phyloP scores from a whole-genome alignment of 306 rosid species.

The Glycine tomentella region DNA sequence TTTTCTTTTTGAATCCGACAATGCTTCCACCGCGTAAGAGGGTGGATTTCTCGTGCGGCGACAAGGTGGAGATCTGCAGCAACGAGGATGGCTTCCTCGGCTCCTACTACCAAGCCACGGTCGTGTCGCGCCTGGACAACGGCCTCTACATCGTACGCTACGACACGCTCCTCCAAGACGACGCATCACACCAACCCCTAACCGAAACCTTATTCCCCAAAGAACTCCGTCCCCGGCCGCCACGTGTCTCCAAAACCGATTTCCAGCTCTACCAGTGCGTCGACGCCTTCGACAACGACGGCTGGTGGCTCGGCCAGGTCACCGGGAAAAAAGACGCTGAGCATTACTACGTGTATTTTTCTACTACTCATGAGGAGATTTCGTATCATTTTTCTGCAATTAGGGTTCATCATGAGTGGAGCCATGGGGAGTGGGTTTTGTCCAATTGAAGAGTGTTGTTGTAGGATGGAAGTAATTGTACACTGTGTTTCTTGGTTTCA shows the following conservation, averaged over 20 bases:
- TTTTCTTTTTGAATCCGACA: neutral
- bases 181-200: constrained; percentile 28
- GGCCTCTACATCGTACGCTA: constrained; percentile 45
- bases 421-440: constrained; percentile 43
- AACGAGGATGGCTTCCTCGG: constrained; percentile 38
- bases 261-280: constrained; percentile 38
- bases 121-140: constrained; percentile 9
- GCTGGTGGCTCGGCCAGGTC: constrained; percentile 57
- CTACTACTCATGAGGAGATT: neutral
- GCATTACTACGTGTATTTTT: constrained; percentile 41
- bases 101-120: constrained; percentile 33
- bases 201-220: constrained; percentile 24
- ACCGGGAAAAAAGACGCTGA: constrained; percentile 11
- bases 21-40: constrained; percentile 46
- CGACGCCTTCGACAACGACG: constrained; percentile 65
- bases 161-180: constrained; percentile 46
- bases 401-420: constrained; percentile 51
- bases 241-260: neutral
- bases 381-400: constrained; percentile 7
- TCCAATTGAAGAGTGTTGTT: neutral
- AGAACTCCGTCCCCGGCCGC: constrained; percentile 57
- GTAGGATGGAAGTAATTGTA: no score
- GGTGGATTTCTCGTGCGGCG: neutral
- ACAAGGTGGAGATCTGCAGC: constrained; percentile 31
- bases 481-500: no score